Percentiles rank a stretch among this genome's conserved stretches.
These are phyloP conservation scores for Lactarius quietus DNA, from an alignment of 768 basidiomycete species.

Conservation along the genomic window DNA sequence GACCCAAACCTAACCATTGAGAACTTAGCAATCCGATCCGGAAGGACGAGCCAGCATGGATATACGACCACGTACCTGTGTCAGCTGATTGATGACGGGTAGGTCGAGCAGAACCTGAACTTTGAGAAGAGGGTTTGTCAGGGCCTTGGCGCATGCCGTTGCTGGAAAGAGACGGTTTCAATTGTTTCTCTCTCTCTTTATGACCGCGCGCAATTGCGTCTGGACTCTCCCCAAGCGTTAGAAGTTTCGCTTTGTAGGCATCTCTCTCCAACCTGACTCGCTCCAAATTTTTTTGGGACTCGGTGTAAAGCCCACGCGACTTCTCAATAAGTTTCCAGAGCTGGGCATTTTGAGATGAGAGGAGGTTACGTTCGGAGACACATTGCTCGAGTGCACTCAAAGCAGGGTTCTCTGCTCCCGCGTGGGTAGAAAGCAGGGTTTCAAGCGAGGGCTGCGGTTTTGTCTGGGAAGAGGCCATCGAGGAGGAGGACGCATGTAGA, in stretches of 20 bases:
- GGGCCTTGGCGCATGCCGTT: constrained; percentile 30
- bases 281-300: constrained; percentile 81
- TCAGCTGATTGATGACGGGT: constrained; percentile 33
- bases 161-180: constrained; percentile 33
- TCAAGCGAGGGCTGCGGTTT: constrained; percentile 41
- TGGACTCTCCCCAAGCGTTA: constrained; percentile 41
- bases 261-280: constrained; percentile 81
- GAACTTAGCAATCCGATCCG: constrained; percentile 2
- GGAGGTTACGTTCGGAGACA: constrained; percentile 73
- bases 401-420: constrained; percentile 49
- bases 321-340: constrained; percentile 96
- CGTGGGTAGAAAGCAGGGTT: constrained; percentile 52
- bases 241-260: constrained; percentile 42
- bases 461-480: constrained; percentile 31
- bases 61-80: constrained; percentile 31
- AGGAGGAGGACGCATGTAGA: constrained; percentile 30
- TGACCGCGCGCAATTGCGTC: constrained; percentile 38
- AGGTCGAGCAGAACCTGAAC: constrained; percentile 23
- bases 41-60: constrained; percentile 1
- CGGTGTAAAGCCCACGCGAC: constrained; percentile 75
- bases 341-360: constrained; percentile 81
- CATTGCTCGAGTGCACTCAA: constrained; percentile 68
- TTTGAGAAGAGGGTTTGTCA: constrained; percentile 21
- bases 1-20: constrained; percentile 2
- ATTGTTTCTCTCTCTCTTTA: constrained; percentile 32